Base-by-base conservation (phyloP, 257 asterid genomes). In the Solanum megistacrolobum region DNA sequence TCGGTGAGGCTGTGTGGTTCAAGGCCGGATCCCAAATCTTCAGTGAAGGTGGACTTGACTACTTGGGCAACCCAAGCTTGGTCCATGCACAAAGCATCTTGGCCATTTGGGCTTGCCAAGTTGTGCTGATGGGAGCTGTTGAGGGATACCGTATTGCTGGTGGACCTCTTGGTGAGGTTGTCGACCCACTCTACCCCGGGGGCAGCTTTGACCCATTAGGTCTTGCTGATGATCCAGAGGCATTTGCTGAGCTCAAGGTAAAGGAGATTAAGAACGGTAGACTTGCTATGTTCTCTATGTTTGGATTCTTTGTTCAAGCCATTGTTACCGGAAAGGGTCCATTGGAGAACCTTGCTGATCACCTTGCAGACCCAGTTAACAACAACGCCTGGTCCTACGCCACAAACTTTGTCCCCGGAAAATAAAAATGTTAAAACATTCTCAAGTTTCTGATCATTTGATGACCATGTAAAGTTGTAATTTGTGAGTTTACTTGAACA, bases 1-100 rank as follows among this genome's bases (percentile, higher is more conserved):
- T 93, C 74, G 95, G 96, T 0, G 96, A 94, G 86, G 96, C 98
- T 7, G 95, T 94, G 1, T 94, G 95, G 98, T 93, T 94, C 93
- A 94, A 94, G 92, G 98, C 98, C 12, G 95, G 98, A 2, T 48
- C 95, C 0, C 95, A 93, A 60, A 94, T 94, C 90, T 94, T 94
- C 88, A 91, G 93, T 71, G 94, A 93, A 43, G 96, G 95, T 34
- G 98, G 98, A 0, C 93, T 94, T 43, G 93, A 93, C 92, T 94
- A 93, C 46, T 88, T 93, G 93, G 98, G 98, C 5, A 93, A 93
- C 93, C 96, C 95, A 1, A 93, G 94, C 89, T 87, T 94, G 94
- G 78, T 94, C 88, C 98, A 94, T 11, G 95, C 95, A 0, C 95
- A 93, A 75, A 93, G 95, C 92, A 94, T 94, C 88, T 90, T 94